These are phyloP conservation scores for Spiraea crenata DNA, from an alignment of 331 rosid genomes.

Conservation along the genomic window DNA sequence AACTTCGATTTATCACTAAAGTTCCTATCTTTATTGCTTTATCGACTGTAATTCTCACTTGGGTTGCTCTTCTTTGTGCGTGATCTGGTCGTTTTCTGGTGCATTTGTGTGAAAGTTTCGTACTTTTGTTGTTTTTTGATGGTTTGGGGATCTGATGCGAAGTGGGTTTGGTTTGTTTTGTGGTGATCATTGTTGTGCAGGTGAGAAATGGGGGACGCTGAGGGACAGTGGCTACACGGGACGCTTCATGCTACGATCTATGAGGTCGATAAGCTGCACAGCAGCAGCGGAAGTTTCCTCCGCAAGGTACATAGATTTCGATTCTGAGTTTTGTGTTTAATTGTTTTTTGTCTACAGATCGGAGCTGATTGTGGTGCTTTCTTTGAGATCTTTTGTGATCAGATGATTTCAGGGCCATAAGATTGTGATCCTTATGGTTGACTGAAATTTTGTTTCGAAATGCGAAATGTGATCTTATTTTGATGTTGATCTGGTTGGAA, in stretches of 20 bases:
- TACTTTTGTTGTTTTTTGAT: neutral
- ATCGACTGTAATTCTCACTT: neutral
- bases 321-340: neutral
- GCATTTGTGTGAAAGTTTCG: neutral
- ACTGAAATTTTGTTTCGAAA: neutral
- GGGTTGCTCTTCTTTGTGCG: neutral
- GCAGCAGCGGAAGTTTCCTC: slow-evolving; percentile 53
- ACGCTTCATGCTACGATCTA: slow-evolving; percentile 85
- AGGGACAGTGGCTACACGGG: slow-evolving; percentile 73
- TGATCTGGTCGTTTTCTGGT: slow-evolving; percentile 11
- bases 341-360: slow-evolving; percentile 18
- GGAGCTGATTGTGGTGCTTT: slow-evolving; percentile 14
- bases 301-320: slow-evolving; percentile 42
- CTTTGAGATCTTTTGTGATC: neutral
- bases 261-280: slow-evolving; percentile 64
- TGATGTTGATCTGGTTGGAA: neutral
- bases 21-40: neutral
- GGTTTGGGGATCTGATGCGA: slow-evolving; percentile 28
- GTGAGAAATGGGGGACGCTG: slow-evolving; percentile 78
- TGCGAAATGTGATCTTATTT: neutral
- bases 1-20: neutral
- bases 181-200: slow-evolving; percentile 35
- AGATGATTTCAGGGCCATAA: neutral
- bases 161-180: slow-evolving; percentile 29
- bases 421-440: neutral